These are phyloP conservation scores for Spathaspora girioi DNA, from an alignment of 805 yeast genomes.

Conservation along the genomic window DNA sequence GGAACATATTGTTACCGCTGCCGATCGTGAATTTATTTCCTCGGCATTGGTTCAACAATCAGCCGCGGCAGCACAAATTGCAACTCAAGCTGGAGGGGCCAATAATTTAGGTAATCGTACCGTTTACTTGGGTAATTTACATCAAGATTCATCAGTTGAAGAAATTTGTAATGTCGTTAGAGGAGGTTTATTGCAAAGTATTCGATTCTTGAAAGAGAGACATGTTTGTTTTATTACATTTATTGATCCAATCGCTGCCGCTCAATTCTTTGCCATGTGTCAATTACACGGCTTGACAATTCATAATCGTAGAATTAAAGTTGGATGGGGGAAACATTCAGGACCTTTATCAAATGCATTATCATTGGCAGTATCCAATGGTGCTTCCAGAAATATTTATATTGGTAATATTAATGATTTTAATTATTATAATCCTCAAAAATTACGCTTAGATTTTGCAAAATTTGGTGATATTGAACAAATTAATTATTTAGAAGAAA, in stretches of 20 bases:
- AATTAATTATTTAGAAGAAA: slow-evolving; percentile 79
- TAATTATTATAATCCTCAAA: slow-evolving; percentile 50
- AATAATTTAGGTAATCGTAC: slow-evolving; percentile 91
- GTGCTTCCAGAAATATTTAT: slow-evolving; percentile 91
- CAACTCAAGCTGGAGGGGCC: slow-evolving; percentile 91
- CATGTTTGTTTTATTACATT: slow-evolving; percentile 94
- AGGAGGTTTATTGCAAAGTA: slow-evolving; percentile 87
- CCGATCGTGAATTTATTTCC: slow-evolving; percentile 61
- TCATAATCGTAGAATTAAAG: slow-evolving; percentile 80
- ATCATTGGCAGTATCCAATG: slow-evolving; percentile 85
- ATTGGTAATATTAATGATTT: slow-evolving; percentile 63
- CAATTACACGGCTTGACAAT: slow-evolving; percentile 85
- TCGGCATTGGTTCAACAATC: slow-evolving; percentile 86
- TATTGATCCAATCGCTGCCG: slow-evolving; percentile 95
- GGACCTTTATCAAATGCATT: slow-evolving; percentile 88
- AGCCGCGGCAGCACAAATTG: slow-evolving; percentile 97
- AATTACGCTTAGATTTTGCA: slow-evolving; percentile 68
- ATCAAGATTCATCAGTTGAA: slow-evolving; percentile 82
- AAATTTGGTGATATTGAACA: slow-evolving; percentile 94
- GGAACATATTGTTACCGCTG: slow-evolving; percentile 73
- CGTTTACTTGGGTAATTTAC: slow-evolving; percentile 85
- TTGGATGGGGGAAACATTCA: slow-evolving; percentile 97
- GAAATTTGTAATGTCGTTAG: slow-evolving; percentile 95
- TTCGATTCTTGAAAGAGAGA: slow-evolving; percentile 75
- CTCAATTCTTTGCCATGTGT: slow-evolving; percentile 93